Evolutionary conservation across 2,329 filamentous ascomycete species (phyloP).

Genomic region (Alternaria gaisen): DNA sequence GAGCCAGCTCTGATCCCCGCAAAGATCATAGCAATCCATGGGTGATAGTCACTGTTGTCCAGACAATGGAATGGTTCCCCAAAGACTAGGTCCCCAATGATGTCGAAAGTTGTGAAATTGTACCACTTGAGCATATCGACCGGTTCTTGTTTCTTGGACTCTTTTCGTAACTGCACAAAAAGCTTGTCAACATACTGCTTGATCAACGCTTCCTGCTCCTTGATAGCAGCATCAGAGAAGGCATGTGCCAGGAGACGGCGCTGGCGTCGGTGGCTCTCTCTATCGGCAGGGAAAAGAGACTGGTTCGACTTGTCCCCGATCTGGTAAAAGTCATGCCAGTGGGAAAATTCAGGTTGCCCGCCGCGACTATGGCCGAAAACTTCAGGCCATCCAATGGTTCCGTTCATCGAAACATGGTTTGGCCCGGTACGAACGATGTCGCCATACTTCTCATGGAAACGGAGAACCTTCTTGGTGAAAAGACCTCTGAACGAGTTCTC

Average conservation of each 20-base stretch:
- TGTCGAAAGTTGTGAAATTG: conserved; percentile 52
- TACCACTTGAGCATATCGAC: conserved; percentile 35
- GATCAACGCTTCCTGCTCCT: conserved; percentile 46
- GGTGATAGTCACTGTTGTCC: conserved; percentile 39
- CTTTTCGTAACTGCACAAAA: neutral
- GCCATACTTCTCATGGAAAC: conserved; percentile 14
- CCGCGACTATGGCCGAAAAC: conserved; percentile 42
- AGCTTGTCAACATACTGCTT: conserved; percentile 40
- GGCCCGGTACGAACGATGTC: conserved; percentile 21
- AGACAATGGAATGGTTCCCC: conserved; percentile 52
- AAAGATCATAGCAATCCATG: conserved; percentile 37
- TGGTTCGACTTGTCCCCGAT: conserved; percentile 3
- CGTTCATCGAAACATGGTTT: conserved; percentile 10
- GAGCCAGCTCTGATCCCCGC: neutral
- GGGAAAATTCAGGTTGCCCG: neutral
- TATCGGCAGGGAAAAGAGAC: conserved; percentile 18
- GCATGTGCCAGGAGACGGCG: conserved; percentile 42
- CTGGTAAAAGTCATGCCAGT: neutral
- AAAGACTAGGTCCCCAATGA: conserved; percentile 54
- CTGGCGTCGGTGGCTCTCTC: conserved; percentile 38
- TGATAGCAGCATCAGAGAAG: conserved; percentile 49
- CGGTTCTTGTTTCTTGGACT: neutral
- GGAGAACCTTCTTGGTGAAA: conserved; percentile 1
- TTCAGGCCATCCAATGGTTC: conserved; percentile 48
- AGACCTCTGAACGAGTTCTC: neutral